These are phyloP conservation scores for Annulohypoxylon truncatum DNA, from an alignment of 2,329 filamentous ascomycete species.

Conservation along the genomic window DNA sequence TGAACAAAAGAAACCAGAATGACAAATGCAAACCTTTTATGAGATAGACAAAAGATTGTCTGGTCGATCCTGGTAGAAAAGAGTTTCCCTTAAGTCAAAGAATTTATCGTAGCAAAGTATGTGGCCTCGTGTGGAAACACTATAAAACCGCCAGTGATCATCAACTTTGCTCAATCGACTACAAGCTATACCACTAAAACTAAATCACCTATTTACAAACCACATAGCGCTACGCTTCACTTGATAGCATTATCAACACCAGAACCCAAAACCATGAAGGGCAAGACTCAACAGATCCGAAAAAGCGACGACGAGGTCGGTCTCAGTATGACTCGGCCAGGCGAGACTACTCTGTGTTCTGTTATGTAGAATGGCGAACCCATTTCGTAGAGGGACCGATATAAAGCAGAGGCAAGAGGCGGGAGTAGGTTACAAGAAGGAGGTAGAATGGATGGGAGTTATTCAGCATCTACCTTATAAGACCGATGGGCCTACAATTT, in stretches of 20 bases:
- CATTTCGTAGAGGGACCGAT: not conserved
- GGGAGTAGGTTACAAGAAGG: not conserved
- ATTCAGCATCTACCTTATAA: not conserved
- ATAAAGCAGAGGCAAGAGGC: not conserved
- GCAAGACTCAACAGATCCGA: slow-evolving; percentile 27
- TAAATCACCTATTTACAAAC: not conserved
- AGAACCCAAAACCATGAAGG: slow-evolving; percentile 19
- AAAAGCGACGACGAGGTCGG: slow-evolving; percentile 26
- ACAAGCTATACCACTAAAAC: not conserved
- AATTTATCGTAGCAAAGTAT: not conserved
- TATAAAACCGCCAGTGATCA: slow-evolving; percentile 17
- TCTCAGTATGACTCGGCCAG: slow-evolving; percentile 8
- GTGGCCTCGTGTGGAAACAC: not conserved
- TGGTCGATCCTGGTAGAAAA: not conserved
- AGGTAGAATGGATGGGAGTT: not conserved
- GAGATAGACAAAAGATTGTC: slow-evolving; percentile 6
- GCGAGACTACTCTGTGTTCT: slow-evolving; percentile 17
- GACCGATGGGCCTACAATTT: not conserved
- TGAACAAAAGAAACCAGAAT: not conserved
- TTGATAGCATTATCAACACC: not conserved
- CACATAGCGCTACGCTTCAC: not conserved
- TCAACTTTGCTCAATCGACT: not conserved
- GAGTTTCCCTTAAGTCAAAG: not conserved
- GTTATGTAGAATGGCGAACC: slow-evolving; percentile 24
- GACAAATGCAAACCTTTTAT: not conserved